Percentiles rank a stretch among this genome's conserved stretches.
Conservation (phyloP, 2,329 filamentous ascomycete genomes). For the Periconia sp. region DNA sequence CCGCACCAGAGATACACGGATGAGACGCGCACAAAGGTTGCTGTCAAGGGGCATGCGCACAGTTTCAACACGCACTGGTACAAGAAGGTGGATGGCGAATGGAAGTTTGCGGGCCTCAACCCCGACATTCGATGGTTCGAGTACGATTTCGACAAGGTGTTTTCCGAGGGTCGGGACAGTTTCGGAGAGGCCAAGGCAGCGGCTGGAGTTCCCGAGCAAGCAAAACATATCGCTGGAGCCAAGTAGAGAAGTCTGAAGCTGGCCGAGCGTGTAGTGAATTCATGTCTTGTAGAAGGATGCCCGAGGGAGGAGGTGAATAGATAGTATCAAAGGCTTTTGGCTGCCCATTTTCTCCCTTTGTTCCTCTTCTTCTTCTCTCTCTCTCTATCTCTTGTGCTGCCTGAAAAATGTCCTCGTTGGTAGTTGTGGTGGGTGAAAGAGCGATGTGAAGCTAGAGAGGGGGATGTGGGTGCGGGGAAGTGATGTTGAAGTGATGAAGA, state of each 20-base stretch:
- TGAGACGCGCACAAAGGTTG: conserved; percentile 48
- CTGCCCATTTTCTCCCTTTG: too few relatives aligned
- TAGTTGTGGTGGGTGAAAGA: too few relatives aligned
- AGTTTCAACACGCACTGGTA: conserved; percentile 58
- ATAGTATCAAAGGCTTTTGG: too few relatives aligned
- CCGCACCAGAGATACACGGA: conserved; percentile 60
- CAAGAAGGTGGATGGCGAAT: conserved; percentile 58
- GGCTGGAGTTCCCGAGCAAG: conserved; percentile 35
- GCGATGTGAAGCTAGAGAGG: too few relatives aligned
- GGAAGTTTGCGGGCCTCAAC: conserved; percentile 60
- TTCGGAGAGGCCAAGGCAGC: conserved; percentile 48
- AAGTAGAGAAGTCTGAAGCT: background rate
- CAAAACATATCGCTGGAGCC: background rate
- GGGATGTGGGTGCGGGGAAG: too few relatives aligned
- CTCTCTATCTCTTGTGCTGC: too few relatives aligned
- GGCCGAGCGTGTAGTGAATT: background rate
- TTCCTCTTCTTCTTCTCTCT: too few relatives aligned
- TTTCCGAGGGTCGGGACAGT: conserved; percentile 51
- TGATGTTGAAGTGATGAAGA: too few relatives aligned
- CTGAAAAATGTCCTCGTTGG: too few relatives aligned
- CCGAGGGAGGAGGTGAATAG: too few relatives aligned
- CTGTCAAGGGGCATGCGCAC: conserved; percentile 60
- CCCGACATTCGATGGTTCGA: conserved; percentile 59
- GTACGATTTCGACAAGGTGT: conserved; percentile 59
- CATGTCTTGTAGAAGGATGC: too few relatives aligned